These are phyloP conservation scores for Ilyonectria robusta DNA, from an alignment of 2,329 filamentous ascomycete species.

Conservation along the genomic window DNA sequence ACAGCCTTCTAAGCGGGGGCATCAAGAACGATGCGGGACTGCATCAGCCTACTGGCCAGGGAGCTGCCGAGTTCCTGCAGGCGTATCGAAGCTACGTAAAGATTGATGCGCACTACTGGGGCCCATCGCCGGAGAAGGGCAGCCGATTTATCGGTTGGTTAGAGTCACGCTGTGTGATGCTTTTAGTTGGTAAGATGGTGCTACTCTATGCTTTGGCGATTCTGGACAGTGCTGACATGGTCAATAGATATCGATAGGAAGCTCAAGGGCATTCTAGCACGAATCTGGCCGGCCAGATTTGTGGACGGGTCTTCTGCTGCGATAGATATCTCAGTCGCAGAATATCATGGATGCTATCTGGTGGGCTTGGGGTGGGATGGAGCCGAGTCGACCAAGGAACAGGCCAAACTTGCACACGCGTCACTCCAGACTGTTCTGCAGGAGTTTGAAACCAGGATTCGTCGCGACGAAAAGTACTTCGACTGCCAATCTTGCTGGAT, in stretches of 20 bases:
- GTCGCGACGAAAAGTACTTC: conserved; percentile 62
- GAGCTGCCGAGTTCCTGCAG: conserved; percentile 63
- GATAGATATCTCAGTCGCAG: conserved; percentile 51
- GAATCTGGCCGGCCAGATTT: conserved; percentile 76
- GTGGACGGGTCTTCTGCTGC: conserved; percentile 51
- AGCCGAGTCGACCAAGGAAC: conserved; percentile 53
- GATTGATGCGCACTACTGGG: conserved; percentile 77
- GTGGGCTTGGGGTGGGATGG: conserved; percentile 66
- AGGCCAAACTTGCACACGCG: conserved; percentile 58
- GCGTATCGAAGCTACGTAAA: conserved; percentile 69
- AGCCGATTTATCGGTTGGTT: conserved; percentile 73
- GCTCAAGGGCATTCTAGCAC: conserved; percentile 64
- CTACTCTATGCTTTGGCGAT: not conserved
- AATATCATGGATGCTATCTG: conserved; percentile 74
- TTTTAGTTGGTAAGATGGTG: conserved; percentile 67
- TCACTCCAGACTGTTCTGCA: conserved; percentile 60
- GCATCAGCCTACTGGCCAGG: conserved; percentile 31
- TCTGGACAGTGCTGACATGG: conserved; percentile 18
- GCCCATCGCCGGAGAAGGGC: conserved; percentile 67
- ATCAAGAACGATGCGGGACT: not conserved
- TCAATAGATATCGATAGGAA: conserved; percentile 68
- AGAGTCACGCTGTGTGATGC: conserved; percentile 70
- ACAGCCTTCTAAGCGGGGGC: conserved; percentile 53
- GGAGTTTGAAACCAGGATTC: conserved; percentile 65
- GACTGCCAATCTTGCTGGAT: conserved; percentile 66